Conservation (phyloP, 2,329 filamentous ascomycete genomes). For the Claviceps citrina region DNA sequence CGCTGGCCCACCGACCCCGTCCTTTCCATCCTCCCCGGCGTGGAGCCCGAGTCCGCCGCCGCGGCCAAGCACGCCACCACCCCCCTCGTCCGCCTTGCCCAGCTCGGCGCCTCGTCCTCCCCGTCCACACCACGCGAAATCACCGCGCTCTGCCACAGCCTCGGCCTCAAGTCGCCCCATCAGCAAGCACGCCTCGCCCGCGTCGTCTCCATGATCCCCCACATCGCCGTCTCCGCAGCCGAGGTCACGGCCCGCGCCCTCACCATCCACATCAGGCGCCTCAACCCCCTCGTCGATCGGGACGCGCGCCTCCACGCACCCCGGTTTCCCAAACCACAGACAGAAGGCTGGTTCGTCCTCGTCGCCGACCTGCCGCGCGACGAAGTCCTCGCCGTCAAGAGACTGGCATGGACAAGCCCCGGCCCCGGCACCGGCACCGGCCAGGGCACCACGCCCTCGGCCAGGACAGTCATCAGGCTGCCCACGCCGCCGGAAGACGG, state of each 20-base stretch:
- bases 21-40: conserved; percentile 62
- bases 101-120: conserved; percentile 24
- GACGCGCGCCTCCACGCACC: conserved; percentile 74
- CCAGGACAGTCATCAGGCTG: conserved; percentile 44
- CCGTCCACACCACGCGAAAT: too few species aligned
- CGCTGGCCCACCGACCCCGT: conserved; percentile 77
- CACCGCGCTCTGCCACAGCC: conserved; percentile 30
- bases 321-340: conserved; percentile 84
- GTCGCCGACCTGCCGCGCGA: conserved; percentile 52
- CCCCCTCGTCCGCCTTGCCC: conserved; percentile 25
- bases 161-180: conserved; percentile 32
- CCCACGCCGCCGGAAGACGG: conserved; percentile 31
- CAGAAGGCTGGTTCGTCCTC: conserved; percentile 81
- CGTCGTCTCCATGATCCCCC: conserved; percentile 51
- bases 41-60: conserved; percentile 32
- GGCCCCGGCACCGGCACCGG: conserved; percentile 19
- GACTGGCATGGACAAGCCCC: conserved; percentile 52
- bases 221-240: conserved; percentile 46
- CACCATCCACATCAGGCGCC: conserved; percentile 46
- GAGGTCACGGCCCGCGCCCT: conserved; percentile 48
- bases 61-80: not conserved
- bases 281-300: conserved; percentile 48
- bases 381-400: conserved; percentile 74
- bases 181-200: conserved; percentile 37
- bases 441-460: conserved; percentile 31